Evolutionary conservation across 2,329 filamentous ascomycete genomes (phyloP).

Genomic region (Pseudogymnoascus sp.): DNA sequence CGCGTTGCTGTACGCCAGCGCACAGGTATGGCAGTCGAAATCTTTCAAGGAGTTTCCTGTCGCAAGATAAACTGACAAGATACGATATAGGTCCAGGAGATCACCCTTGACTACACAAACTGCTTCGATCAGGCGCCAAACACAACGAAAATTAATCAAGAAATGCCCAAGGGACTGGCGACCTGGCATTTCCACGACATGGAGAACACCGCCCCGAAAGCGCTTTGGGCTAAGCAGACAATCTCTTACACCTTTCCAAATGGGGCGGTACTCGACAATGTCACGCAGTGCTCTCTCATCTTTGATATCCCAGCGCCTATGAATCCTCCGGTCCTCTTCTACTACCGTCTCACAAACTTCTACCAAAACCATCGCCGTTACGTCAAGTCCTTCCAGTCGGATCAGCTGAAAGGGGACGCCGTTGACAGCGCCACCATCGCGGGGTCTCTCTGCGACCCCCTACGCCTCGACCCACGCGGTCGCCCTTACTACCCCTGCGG

Average conservation of each 20-base stretch:
- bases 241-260: slow-evolving; percentile 34
- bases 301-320: slow-evolving; percentile 76
- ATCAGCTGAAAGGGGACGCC: slow-evolving; percentile 70
- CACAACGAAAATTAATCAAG: slow-evolving; percentile 29
- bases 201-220: slow-evolving; percentile 16
- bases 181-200: slow-evolving; percentile 59
- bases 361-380: slow-evolving; percentile 98
- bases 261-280: slow-evolving; percentile 28
- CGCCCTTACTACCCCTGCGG: slow-evolving; percentile 90
- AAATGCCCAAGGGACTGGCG: slow-evolving; percentile 51
- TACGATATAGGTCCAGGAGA: slow-evolving; percentile 68
- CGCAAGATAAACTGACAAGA: neutral
- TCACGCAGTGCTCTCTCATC: slow-evolving; percentile 56
- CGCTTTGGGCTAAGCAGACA: slow-evolving; percentile 20
- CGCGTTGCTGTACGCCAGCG: slow-evolving; percentile 74
- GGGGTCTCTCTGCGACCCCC: slow-evolving; percentile 65
- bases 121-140: slow-evolving; percentile 53
- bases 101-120: slow-evolving; percentile 81
- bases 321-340: slow-evolving; percentile 75
- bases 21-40: slow-evolving; percentile 47
- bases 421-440: slow-evolving; percentile 53
- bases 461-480: slow-evolving; percentile 44
- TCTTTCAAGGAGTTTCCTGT: no score
- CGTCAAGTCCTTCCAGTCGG: slow-evolving; percentile 75
- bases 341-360: slow-evolving; percentile 95